These are phyloP conservation scores for Phytopythium oedochilum DNA, from an alignment of 352 stramenopile genomes.

Conservation along the genomic window DNA sequence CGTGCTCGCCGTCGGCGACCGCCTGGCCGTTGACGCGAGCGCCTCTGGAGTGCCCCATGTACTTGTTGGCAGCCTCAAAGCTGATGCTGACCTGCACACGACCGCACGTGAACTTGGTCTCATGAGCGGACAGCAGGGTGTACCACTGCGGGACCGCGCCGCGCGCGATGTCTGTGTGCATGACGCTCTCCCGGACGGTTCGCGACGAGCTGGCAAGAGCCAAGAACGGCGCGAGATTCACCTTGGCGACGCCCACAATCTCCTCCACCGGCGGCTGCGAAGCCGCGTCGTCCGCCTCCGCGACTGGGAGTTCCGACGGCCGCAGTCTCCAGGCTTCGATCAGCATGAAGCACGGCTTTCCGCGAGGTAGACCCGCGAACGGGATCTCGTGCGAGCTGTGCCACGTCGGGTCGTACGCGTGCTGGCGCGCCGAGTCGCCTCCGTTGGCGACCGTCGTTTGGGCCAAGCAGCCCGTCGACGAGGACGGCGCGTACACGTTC, in stretches of 20 bases:
- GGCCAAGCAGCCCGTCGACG: slow-evolving; percentile 66
- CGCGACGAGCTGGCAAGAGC: slow-evolving; percentile 77
- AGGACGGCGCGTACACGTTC: slow-evolving; percentile 81
- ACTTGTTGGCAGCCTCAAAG: slow-evolving; percentile 49
- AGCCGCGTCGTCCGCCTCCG: slow-evolving; percentile 8
- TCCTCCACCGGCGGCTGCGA: slow-evolving; percentile 37
- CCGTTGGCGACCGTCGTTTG: slow-evolving; percentile 54
- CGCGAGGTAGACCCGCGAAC: slow-evolving; percentile 63
- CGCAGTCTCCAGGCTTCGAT: slow-evolving; percentile 84
- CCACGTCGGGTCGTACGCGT: slow-evolving; percentile 69
- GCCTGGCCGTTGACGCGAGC: background rate
- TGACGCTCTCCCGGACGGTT: slow-evolving; percentile 75
- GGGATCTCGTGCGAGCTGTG: slow-evolving; percentile 73
- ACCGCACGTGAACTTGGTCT: slow-evolving; percentile 83
- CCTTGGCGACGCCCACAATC: slow-evolving; percentile 79
- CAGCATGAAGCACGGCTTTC: slow-evolving; percentile 85
- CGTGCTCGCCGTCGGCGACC: background rate
- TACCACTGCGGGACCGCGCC: slow-evolving; percentile 86
- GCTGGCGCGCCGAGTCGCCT: slow-evolving; percentile 10
- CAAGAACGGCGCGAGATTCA: slow-evolving; percentile 85
- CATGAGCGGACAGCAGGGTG: slow-evolving; percentile 72
- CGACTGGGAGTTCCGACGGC: background rate
- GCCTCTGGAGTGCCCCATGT: background rate
- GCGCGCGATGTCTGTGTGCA: slow-evolving; percentile 81
- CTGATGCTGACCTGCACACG: slow-evolving; percentile 84